phyloP scores from a whole-genome alignment of 176 grass and related monocot genomes.

The Oryza longistaminata region DNA sequence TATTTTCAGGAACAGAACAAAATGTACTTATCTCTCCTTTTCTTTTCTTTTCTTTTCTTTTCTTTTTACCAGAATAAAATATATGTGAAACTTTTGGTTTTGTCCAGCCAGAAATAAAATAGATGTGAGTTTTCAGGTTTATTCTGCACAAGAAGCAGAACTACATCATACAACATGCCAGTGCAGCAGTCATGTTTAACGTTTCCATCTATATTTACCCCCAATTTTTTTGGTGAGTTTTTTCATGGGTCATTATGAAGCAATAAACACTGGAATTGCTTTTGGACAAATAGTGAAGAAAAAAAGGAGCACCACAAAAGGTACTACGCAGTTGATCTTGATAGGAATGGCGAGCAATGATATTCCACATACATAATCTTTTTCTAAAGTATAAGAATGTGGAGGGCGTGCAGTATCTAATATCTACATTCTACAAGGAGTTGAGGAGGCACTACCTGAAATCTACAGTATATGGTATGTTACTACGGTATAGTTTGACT shows the following conservation, averaged over 20 bases:
- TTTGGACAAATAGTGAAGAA: neutral
- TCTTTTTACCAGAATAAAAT: neutral
- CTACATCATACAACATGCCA: neutral
- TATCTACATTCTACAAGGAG: conserved; percentile 37
- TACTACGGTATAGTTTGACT: neutral
- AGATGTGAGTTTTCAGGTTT: neutral
- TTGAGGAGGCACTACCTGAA: neutral
- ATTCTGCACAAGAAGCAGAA: neutral
- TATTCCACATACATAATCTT: conserved; percentile 12
- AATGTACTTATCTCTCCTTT: neutral
- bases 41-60: neutral
- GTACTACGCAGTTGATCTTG: neutral
- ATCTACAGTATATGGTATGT: conserved; percentile 13
- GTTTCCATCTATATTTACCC: neutral
- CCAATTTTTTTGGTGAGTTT: neutral
- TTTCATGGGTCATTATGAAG: neutral
- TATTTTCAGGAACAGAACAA: conserved; percentile 23
- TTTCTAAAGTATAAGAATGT: neutral
- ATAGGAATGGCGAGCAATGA: neutral
- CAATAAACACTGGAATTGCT: neutral
- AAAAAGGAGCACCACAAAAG: neutral
- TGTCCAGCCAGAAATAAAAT: neutral
- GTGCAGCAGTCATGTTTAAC: neutral
- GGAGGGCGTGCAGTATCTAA: conserved; percentile 4
- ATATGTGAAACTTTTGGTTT: neutral